Evolutionary conservation across 2,329 filamentous ascomycete species (phyloP), one percentile per base, ranked within the genome.

Genomic region (Colletotrichum acutatum): DNA sequence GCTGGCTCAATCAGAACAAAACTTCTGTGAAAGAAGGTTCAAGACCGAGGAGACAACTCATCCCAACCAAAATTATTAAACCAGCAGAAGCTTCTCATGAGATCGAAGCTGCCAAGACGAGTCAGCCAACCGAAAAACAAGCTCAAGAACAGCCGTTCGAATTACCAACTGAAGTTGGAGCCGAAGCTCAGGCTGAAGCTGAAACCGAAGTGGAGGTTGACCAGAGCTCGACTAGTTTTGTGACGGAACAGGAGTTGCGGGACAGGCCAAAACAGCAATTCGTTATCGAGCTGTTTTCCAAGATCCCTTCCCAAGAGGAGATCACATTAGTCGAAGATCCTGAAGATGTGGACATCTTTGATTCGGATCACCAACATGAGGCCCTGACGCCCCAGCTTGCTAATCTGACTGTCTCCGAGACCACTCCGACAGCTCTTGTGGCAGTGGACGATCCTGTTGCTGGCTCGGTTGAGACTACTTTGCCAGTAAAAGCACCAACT

Each of bases 321-420:
- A 42, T 74, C 19, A 68, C 56, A 11, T 42, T 63, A 26, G 49
- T 30, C 4, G 42, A 63, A 30, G 71, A 74, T n/a, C 58, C 62
- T 8, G 62, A 72, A 16, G 68, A 74, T 28, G 22, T n/a, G 26
- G 52, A 68, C 9, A 65, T 37, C 7, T 65, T 57, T 9, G 32
- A 4, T 5, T 30, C 24, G 19, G 19, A 14, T 9, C 30, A 52
- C 7, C 46, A 71, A n/a, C 37, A 53, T 22, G 26, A 32, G n/a
- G 22, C 49, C 1, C 46, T n/a, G 1, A 4, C 61, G 14, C 30
- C 49, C 14, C 28, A 54, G 14, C 49, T 64, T 37, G 22, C 22
- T 26, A 32, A 24, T 2, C 19, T 64, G 22, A n/a, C 30, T 5
- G 30, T 64, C 8, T 64, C 61, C 26, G 49, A 54, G 22, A 7